Percentiles rank a stretch among this genome's conserved stretches.
Conservation (phyloP, 108 stramenopile species). For the Skeletonema potamos region DNA sequence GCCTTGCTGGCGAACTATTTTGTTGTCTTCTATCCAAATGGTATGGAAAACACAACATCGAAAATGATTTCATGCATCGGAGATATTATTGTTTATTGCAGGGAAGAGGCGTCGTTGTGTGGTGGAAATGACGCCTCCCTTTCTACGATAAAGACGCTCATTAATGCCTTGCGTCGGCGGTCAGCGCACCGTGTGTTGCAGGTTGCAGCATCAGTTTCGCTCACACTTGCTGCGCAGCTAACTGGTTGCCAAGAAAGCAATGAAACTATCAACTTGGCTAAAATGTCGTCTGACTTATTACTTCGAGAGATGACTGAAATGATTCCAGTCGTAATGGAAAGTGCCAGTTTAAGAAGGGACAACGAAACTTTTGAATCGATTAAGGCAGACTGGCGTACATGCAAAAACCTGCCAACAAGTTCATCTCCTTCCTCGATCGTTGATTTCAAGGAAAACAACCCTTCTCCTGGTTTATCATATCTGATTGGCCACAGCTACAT, state of each 20-base stretch:
- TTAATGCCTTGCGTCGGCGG: conserved; percentile 14
- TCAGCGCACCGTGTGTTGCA: conserved; percentile 14
- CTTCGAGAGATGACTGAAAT: conserved; percentile 21
- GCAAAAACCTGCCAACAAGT: neutral
- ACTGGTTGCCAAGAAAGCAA: neutral
- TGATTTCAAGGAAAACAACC: neutral
- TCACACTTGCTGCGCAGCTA: conserved; percentile 10
- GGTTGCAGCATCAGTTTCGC: conserved; percentile 9
- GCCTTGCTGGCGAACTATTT: conserved; percentile 19
- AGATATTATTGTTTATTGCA: conserved; percentile 16
- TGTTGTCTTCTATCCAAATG: conserved; percentile 7
- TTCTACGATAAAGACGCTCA: neutral
- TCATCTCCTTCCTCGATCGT: neutral
- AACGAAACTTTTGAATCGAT: conserved; percentile 9
- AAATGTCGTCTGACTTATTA: conserved; percentile 9
- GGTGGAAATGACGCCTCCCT: neutral
- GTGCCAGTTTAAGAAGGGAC: neutral
- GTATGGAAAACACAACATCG: neutral
- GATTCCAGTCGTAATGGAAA: conserved; percentile 9
- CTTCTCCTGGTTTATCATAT: neutral
- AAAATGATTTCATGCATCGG: conserved; percentile 9
- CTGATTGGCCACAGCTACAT: neutral
- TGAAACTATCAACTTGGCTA: neutral
- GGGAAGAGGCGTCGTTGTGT: conserved; percentile 5
- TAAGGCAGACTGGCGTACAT: conserved; percentile 24